Evolutionary conservation across 306 rosid species (phyloP).

Genomic region (Vigna radiata): DNA sequence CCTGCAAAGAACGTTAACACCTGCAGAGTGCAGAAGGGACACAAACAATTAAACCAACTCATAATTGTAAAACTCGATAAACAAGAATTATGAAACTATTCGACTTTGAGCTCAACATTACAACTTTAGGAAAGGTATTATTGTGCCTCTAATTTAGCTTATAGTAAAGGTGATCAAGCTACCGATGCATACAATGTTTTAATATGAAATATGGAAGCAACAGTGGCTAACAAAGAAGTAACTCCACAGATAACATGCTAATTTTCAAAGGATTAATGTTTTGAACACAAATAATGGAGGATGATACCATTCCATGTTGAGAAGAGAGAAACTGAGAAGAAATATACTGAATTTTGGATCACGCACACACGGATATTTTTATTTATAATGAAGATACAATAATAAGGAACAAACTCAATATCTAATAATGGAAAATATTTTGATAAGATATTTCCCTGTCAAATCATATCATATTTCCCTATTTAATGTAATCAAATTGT

Average conservation of each 20-base stretch:
- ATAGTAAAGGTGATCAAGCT: conserved; percentile 11
- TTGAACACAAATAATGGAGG: too few species aligned
- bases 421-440: too few species aligned
- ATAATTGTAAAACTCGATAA: conserved; percentile 20
- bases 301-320: too few species aligned
- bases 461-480: too few species aligned
- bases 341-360: too few species aligned
- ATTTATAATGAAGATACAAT: too few species aligned
- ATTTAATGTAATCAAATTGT: too few species aligned
- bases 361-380: too few species aligned
- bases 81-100: conserved; percentile 7
- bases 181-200: conserved; percentile 22
- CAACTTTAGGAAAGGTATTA: conserved; percentile 31
- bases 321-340: too few species aligned
- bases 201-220: conserved; percentile 18
- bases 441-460: too few species aligned
- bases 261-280: not conserved
- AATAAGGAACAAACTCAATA: too few species aligned
- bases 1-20: conserved; percentile 68
- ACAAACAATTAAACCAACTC: conserved; percentile 37
- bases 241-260: conserved; percentile 20
- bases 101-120: conserved; percentile 31
- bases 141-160: conserved; percentile 31
- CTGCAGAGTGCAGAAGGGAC: conserved; percentile 50
- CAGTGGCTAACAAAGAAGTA: not conserved